Evolutionary conservation across 1,284 basidiomycete species (phyloP).

Genomic region (Trichosporon faecale): DNA sequence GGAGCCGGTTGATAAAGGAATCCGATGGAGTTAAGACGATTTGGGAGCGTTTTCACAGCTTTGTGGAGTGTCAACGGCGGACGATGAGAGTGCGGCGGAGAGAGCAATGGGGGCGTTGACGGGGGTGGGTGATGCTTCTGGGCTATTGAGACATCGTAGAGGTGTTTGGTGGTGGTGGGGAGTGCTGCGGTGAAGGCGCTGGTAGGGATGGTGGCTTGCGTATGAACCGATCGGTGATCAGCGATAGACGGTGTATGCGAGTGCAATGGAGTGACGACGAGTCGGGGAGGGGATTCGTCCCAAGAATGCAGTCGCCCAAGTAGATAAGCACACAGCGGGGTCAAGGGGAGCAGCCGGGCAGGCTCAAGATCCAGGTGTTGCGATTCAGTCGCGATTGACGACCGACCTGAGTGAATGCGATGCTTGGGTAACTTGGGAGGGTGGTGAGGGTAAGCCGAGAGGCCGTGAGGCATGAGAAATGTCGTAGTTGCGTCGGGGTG

Average conservation of each 20-base stretch:
- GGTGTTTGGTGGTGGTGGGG: neutral
- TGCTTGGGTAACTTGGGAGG: neutral
- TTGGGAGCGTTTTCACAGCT: neutral
- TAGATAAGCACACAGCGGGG: neutral
- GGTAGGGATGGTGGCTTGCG: neutral
- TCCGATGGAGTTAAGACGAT: neutral
- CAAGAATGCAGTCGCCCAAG: neutral
- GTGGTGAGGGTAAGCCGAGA: neutral
- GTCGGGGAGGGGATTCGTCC: neutral
- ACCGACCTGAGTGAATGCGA: neutral
- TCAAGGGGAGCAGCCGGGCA: neutral
- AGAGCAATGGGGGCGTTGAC: neutral
- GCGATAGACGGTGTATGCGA: neutral
- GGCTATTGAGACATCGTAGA: neutral
- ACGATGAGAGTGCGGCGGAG: neutral
- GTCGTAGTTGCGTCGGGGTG: neutral
- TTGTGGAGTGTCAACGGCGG: neutral
- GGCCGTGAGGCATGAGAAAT: neutral
- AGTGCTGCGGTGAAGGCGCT: neutral
- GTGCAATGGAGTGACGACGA: neutral
- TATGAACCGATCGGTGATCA: constrained; percentile 2
- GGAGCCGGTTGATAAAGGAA: neutral
- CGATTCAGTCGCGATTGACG: constrained; percentile 5
- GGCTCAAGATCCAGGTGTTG: neutral
- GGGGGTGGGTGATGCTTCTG: neutral